Evolutionary conservation across 2,329 filamentous ascomycete species (phyloP), one percentile per base, ranked within the genome.

Genomic region (Parastagonospora avenae): DNA sequence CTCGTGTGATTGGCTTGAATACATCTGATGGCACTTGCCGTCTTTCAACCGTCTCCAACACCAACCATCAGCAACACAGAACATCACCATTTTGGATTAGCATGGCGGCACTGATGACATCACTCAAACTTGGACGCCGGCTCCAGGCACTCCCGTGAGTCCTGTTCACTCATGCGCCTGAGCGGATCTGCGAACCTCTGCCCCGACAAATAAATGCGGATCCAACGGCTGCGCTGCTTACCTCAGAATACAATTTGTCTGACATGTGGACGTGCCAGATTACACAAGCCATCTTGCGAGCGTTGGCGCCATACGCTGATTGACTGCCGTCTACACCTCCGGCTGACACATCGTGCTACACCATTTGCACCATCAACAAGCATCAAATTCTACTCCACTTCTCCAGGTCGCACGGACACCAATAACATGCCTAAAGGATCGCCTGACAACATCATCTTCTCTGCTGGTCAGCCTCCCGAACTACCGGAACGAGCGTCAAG

Each of bases 401-500:
- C 41, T 30, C 45, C 27, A 28, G 36, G 12, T 28, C 19, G 19
- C 19, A 24, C 19, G 16, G 8, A 36, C 12, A 36, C 33, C 33
- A 3, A 12, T n/a, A 36, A n/a, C 4, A 16, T 19, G 33, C 10
- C n/a, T 36, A 9, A 9, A 14, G 32, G 39, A 43, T 38, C 29
- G 40, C 10, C 39, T 43, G 12, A 48, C 42, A 48, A 57, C 35
- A 62, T 67, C 44, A 60, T 62, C 58, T 71, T 68, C 54, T 62
- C 68, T 29, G 55, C 51, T 44, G 50, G 60, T 50, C 67, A 70
- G 42, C 66, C 70, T 8, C 16, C 55, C 11, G 61, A 70, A 15
- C 49, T 73, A 29, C 57, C 63, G 19, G 32, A 49, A 14, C 69
- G 70, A n/a, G 48, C 62, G 4, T 44, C 57, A 1, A 52, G 50